Percentiles rank a stretch among this genome's conserved stretches.
Evolutionary conservation across 140 eudicot genomes (phyloP).

Genomic region (Anethum foeniculum): DNA sequence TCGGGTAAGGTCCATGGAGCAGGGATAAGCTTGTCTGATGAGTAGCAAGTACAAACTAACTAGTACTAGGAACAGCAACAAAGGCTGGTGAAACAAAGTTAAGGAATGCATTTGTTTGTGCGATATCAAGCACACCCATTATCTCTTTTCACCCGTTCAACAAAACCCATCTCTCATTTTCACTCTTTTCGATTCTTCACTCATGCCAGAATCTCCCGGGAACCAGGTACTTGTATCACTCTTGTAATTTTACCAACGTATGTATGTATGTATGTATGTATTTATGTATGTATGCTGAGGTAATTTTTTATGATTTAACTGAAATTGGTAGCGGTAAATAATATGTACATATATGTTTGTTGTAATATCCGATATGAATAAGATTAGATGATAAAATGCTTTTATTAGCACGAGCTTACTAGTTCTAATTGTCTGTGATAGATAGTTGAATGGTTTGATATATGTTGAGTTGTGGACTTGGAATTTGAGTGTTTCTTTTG

Average conservation of each 20-base stretch:
- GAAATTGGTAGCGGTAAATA: not conserved
- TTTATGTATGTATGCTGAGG: too few species aligned
- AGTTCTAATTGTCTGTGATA: too few species aligned
- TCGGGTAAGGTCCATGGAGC: not conserved
- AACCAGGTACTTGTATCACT: constrained; percentile 11
- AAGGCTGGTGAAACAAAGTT: not conserved
- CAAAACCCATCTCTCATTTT: constrained; percentile 7
- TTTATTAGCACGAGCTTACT: too few species aligned
- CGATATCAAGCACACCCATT: constrained; percentile 1
- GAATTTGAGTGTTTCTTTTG: too few species aligned
- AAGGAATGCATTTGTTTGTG: constrained; percentile 2
- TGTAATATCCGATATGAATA: not conserved
- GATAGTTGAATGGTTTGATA: too few species aligned
- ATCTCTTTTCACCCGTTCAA: not conserved
- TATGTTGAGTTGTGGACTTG: too few species aligned
- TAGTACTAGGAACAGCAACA: not conserved
- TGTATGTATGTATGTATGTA: not conserved
- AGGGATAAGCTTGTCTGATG: not conserved
- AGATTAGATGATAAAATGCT: too few species aligned
- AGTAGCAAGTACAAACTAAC: not conserved
- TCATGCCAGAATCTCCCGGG: constrained; percentile 2
- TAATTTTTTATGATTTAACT: too few species aligned
- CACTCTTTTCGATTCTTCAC: not conserved
- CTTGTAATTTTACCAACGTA: not conserved
- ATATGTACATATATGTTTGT: not conserved